Conservation (phyloP, 129 eudicot species). For the Daucus carota region DH1_v3.0 NC_030384.2:34296001-34296500, state of each 20-base stretch:
- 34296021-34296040: slow-evolving; percentile 30
- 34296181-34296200: neutral
- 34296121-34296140: slow-evolving; percentile 15
- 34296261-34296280: neutral
- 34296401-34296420: too few relatives aligned
- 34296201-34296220: neutral
- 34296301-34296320: too few relatives aligned
- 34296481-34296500: too few relatives aligned
- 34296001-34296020: slow-evolving; percentile 44
- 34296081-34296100: slow-evolving; percentile 10
- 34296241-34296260: neutral
- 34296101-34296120: slow-evolving; percentile 4
- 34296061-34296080: neutral
- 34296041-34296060: slow-evolving; percentile 13
- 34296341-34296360: too few relatives aligned
- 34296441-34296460: too few relatives aligned
- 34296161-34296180: neutral
- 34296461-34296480: too few relatives aligned
- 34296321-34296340: too few relatives aligned
- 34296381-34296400: too few relatives aligned
- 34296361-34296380: too few relatives aligned
- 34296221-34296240: slow-evolving; percentile 12
- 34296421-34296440: too few relatives aligned
- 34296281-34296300: too few relatives aligned
- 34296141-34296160: neutral